Percentiles rank a stretch among this genome's conserved stretches.
phyloP scores from a whole-genome alignment of 2,329 filamentous ascomycete genomes.

The Arthrinium puccinioides region DNA sequence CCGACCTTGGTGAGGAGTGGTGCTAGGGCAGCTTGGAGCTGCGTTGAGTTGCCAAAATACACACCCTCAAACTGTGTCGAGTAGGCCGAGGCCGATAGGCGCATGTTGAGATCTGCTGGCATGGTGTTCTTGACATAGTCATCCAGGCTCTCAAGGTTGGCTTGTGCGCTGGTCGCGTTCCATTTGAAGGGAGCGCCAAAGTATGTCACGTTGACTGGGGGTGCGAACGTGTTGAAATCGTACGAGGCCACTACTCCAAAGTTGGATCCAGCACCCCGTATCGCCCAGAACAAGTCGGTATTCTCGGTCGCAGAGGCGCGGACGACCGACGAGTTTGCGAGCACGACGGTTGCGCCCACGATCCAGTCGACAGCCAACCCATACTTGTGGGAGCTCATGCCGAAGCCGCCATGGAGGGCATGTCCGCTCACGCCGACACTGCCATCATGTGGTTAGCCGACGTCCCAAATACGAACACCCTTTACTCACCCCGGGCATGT shows the following conservation, averaged over 20 bases:
- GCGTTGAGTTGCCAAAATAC: conserved; percentile 27
- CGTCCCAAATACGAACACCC: conserved; percentile 20
- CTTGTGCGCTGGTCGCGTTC: background rate
- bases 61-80: conserved; percentile 30
- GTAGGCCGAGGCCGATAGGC: conserved; percentile 25
- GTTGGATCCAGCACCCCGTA: conserved; percentile 1
- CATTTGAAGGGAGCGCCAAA: conserved; percentile 2
- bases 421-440: conserved; percentile 29
- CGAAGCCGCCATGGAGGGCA: conserved; percentile 27
- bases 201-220: conserved; percentile 1
- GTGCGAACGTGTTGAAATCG: conserved; percentile 1
- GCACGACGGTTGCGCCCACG: conserved; percentile 20
- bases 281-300: conserved; percentile 2
- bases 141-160: conserved; percentile 40
- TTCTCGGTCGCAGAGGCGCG: background rate
- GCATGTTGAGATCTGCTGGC: conserved; percentile 33
- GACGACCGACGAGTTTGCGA: conserved; percentile 16
- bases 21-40: conserved; percentile 21
- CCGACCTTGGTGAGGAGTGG: conserved; percentile 26
- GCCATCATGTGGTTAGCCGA: conserved; percentile 22
- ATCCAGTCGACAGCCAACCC: conserved; percentile 39
- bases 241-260: conserved; percentile 1
- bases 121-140: conserved; percentile 21
- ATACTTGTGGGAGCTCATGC: conserved; percentile 31
- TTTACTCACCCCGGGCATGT: conserved; percentile 26